These are phyloP conservation scores for Oxyria digyna DNA, from an alignment of 148 eudicot genomes.

Conservation along the genomic window DNA sequence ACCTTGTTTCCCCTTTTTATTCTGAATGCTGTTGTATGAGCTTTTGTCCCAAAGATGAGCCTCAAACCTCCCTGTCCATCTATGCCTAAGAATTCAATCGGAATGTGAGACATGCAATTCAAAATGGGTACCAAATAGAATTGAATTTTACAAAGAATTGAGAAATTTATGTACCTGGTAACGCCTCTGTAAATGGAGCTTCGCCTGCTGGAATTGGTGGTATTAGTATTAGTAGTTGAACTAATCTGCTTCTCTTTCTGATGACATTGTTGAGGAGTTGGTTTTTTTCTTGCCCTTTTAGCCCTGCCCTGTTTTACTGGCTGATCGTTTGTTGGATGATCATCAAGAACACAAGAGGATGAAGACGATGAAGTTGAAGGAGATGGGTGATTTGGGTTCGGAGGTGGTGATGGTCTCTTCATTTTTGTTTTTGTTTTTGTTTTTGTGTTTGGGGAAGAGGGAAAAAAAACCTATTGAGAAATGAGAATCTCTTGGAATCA, in stretches of 20 bases:
- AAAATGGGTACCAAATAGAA: background rate
- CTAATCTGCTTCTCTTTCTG: background rate
- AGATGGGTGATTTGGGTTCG: background rate
- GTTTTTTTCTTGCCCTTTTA: background rate
- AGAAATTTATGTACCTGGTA: constrained; percentile 30
- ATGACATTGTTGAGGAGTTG: background rate
- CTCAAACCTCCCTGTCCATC: constrained; percentile 93
- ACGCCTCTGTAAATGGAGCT: constrained; percentile 79
- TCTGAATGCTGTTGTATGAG: constrained; percentile 77
- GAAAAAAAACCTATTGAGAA: background rate
- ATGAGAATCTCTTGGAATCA: background rate
- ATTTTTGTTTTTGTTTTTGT: background rate
- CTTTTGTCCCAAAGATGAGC: constrained; percentile 98
- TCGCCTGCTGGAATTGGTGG: constrained; percentile 12
- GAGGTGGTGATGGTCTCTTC: background rate
- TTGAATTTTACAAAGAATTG: background rate
- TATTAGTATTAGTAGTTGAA: constrained; percentile 3
- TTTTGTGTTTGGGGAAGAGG: background rate
- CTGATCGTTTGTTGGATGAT: background rate
- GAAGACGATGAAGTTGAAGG: constrained; percentile 6
- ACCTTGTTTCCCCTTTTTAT: constrained; percentile 92
- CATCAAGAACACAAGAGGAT: constrained; percentile 1
- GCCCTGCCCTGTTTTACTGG: background rate
- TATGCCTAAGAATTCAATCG: constrained; percentile 41
- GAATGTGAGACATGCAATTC: background rate